These are phyloP conservation scores for Botrytis elliptica DNA, from an alignment of 2,329 filamentous ascomycete genomes.

Conservation along the genomic window DNA sequence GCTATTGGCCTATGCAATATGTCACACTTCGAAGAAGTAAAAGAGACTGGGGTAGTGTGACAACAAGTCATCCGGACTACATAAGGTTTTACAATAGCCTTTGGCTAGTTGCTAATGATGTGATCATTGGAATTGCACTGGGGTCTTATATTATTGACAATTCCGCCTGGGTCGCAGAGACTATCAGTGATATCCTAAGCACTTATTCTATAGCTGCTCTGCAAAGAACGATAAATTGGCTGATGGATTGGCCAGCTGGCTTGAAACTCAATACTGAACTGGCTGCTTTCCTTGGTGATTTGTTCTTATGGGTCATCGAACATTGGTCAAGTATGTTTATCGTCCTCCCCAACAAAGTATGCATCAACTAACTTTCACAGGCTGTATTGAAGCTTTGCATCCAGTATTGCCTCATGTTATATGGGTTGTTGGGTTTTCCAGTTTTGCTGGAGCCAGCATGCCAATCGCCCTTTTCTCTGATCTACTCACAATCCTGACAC, in stretches of 20 bases:
- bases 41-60: conserved; percentile 92
- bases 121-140: conserved; percentile 95
- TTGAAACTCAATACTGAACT: conserved; percentile 94
- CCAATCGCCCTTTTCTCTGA: conserved; percentile 95
- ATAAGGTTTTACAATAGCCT: conserved; percentile 98
- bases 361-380: conserved; percentile 41
- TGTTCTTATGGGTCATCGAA: conserved; percentile 98
- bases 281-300: conserved; percentile 87
- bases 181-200: conserved; percentile 72
- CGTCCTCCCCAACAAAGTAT: not conserved
- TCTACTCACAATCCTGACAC: conserved; percentile 81
- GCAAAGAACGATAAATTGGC: conserved; percentile 85
- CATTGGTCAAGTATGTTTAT: conserved; percentile 79
- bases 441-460: conserved; percentile 95
- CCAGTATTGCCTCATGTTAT: conserved; percentile 84
- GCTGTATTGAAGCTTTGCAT: conserved; percentile 72
- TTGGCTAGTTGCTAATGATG: conserved; percentile 97
- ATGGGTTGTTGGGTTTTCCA: conserved; percentile 89
- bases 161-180: conserved; percentile 74
- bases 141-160: conserved; percentile 98
- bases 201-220: conserved; percentile 87
- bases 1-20: conserved; percentile 98
- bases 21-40: conserved; percentile 85
- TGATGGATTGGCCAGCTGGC: conserved; percentile 93
- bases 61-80: conserved; percentile 93